phyloP scores from a whole-genome alignment of 805 yeast species.

The Naumovozyma baii region DNA sequence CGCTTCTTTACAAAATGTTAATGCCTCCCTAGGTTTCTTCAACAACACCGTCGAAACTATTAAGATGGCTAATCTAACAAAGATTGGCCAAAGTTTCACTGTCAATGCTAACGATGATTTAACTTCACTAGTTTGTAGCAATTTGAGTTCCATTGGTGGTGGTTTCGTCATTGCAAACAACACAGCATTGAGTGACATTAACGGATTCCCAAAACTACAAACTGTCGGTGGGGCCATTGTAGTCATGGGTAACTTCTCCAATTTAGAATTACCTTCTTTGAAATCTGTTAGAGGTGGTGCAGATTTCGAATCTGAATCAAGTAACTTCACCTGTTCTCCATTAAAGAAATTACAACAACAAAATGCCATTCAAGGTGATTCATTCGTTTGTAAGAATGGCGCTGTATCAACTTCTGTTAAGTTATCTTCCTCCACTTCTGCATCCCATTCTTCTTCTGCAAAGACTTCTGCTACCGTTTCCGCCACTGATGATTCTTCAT shows the following conservation, averaged over 20 bases:
- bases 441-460: conserved; percentile 20
- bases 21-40: conserved; percentile 73
- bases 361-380: conserved; percentile 87
- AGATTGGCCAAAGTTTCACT: conserved; percentile 74
- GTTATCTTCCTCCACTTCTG: conserved; percentile 25
- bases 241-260: conserved; percentile 68
- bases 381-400: conserved; percentile 65
- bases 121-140: conserved; percentile 55
- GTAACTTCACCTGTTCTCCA: conserved; percentile 66
- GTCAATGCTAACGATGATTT: conserved; percentile 65
- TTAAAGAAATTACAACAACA: conserved; percentile 62
- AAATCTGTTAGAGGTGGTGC: conserved; percentile 88
- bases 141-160: conserved; percentile 73
- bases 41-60: conserved; percentile 54
- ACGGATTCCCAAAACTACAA: conserved; percentile 64
- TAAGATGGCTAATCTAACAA: conserved; percentile 42
- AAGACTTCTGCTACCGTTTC: conserved; percentile 31
- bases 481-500: conserved; percentile 31
- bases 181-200: conserved; percentile 53
- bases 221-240: conserved; percentile 82
- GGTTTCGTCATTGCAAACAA: conserved; percentile 86
- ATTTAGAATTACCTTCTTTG: conserved; percentile 67
- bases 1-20: conserved; percentile 56
- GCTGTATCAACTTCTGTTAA: conserved; percentile 39
- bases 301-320: conserved; percentile 58